Evolutionary conservation across 345 rosid species (phyloP), one percentile per base, ranked within the genome.

Genomic region (Murraya paniculata): DNA sequence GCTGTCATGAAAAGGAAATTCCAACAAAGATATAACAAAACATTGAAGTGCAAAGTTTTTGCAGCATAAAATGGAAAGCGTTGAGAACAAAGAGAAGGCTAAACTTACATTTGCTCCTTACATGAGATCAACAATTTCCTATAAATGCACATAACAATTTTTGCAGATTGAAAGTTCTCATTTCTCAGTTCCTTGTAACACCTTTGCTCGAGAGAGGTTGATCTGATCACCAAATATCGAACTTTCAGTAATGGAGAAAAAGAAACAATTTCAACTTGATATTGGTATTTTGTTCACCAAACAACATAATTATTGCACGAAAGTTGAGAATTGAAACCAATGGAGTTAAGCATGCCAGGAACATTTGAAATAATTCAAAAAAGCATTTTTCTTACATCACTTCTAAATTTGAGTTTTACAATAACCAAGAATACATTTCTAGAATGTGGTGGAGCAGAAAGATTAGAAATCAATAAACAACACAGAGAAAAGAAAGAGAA

Each of bases 151-250:
- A 93, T 89, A 81, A 88, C 97, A 65, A 90, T 93, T 85, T 91
- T 91, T 57, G 93, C 93, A 58, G 90, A 86, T 48, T 83, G 89
- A 71, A 94, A 90, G 82, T 94, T 94, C 89, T 93, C 96, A 80
- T 85, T 90, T 84, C 98, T 90, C 85, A 97, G 73, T 84, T 97
- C 99, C 90, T 93, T 97, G 96, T 94, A 97, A 83, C 98, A 97
- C 86, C 94, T 93, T 85, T 97, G 98, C 85, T 97, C 99, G 27
- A 97, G 93, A 73, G 93, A 81, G 77, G 73, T 81, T 66, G 80
- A 97, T 97, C 99, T 97, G 96, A 36, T 68, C 79, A 81, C 61
- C 73, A 73, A 81, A 85, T 75, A 62, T 28, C 74, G 78, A 74
- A 59, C n/a, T 76, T 82, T 58, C 72, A 81, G 71, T 61, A 82